Percentiles rank a stretch among this genome's conserved stretches.
These are phyloP conservation scores for Zygosaccharomyces sapae DNA, from an alignment of 1,139 yeast genomes.

Conservation along the genomic window DNA sequence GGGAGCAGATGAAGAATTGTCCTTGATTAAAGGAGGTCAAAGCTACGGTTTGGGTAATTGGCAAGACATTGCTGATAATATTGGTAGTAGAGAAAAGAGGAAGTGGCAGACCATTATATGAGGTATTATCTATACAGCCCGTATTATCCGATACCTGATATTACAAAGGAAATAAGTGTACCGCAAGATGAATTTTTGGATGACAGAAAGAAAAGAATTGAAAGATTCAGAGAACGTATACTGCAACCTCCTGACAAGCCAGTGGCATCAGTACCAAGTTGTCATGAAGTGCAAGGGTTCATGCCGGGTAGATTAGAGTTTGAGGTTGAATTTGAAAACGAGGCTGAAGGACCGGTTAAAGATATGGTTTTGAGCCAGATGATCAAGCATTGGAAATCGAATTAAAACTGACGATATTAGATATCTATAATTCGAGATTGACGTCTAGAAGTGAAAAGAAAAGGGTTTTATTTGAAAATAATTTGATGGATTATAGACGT, in stretches of 20 bases:
- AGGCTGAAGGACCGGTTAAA: slow-evolving; percentile 88
- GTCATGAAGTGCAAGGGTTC: slow-evolving; percentile 95
- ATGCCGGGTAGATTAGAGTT: slow-evolving; percentile 99
- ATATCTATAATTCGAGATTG: slow-evolving; percentile 82
- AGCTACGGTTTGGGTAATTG: slow-evolving; percentile 91
- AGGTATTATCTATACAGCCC: slow-evolving; percentile 63
- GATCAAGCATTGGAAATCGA: slow-evolving; percentile 86
- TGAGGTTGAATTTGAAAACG: slow-evolving; percentile 94
- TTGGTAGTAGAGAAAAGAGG: slow-evolving; percentile 92
- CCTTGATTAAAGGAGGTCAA: slow-evolving; percentile 87
- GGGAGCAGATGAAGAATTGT: slow-evolving; percentile 97
- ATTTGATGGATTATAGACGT: slow-evolving; percentile 76
- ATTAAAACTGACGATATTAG: slow-evolving; percentile 78
- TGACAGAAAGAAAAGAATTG: slow-evolving; percentile 66
- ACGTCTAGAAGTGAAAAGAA: slow-evolving; percentile 92
- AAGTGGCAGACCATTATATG: slow-evolving; percentile 78
- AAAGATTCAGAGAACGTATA: slow-evolving; percentile 62
- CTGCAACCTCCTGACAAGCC: slow-evolving; percentile 81
- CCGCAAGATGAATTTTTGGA: slow-evolving; percentile 67
- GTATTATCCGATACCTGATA: slow-evolving; percentile 78
- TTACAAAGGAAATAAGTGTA: slow-evolving; percentile 64
- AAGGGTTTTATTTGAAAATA: slow-evolving; percentile 70
- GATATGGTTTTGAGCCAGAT: slow-evolving; percentile 96
- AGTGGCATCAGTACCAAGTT: slow-evolving; percentile 87
- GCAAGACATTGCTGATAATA: slow-evolving; percentile 94